Percentiles rank a stretch among this genome's conserved stretches.
These are phyloP conservation scores for Rhodamnia argentea DNA, from an alignment of 345 rosid species.

Conservation along the genomic window DNA sequence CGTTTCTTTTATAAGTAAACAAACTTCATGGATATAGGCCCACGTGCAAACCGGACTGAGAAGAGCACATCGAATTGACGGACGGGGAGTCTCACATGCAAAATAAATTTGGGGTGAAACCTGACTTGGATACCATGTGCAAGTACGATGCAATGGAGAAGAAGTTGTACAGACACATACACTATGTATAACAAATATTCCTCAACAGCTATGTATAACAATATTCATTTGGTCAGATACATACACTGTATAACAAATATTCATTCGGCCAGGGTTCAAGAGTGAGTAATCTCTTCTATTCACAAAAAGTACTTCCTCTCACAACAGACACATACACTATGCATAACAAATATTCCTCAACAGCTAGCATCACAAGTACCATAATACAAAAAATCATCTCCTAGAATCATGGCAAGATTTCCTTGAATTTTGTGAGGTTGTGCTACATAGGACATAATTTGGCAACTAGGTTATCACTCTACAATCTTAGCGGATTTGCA, in stretches of 20 bases:
- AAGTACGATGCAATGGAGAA: background rate
- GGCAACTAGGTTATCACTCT: background rate
- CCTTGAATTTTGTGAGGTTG: background rate
- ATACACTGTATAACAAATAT: no score
- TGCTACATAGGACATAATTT: background rate
- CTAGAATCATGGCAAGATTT: background rate
- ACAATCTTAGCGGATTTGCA: background rate
- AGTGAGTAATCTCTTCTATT: background rate
- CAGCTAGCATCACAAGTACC: background rate
- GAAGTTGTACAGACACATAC: background rate
- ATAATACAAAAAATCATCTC: background rate
- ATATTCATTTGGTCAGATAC: no score
- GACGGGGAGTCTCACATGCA: background rate
- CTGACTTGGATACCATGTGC: background rate
- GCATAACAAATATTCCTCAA: background rate
- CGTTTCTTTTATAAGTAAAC: background rate
- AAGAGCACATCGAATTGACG: background rate
- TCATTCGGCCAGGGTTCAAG: background rate
- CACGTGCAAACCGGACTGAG: background rate
- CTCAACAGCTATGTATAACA: no score
- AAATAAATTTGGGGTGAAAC: background rate
- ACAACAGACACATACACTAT: background rate
- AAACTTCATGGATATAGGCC: background rate
- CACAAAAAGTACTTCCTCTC: background rate
- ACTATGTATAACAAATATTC: no score